Percentiles rank a stretch among this genome's conserved stretches.
Evolutionary conservation across 1,284 basidiomycete genomes (phyloP).

Genomic region (Macrocystidia cucumis): DNA sequence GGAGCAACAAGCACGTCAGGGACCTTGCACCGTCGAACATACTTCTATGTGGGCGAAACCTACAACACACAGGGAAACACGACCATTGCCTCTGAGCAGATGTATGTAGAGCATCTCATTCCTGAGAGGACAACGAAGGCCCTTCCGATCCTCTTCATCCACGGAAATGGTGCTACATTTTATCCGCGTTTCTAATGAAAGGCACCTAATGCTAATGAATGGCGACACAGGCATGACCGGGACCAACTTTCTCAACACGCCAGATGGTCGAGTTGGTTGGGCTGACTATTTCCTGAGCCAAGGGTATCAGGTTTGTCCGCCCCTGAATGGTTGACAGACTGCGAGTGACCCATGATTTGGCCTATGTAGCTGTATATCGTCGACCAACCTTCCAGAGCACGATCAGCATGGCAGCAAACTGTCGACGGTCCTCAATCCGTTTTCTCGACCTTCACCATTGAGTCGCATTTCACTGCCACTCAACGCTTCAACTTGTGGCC

Average conservation of each 20-base stretch:
- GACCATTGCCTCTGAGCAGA: slow-evolving; percentile 28
- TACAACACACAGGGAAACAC: slow-evolving; percentile 25
- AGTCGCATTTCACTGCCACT: slow-evolving; percentile 37
- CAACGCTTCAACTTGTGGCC: slow-evolving; percentile 34
- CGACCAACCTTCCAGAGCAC: slow-evolving; percentile 41
- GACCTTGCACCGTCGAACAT: slow-evolving; percentile 32
- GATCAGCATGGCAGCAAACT: slow-evolving; percentile 36
- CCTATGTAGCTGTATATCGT: slow-evolving; percentile 36
- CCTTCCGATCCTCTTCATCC: slow-evolving; percentile 36
- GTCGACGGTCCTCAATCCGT: slow-evolving; percentile 28
- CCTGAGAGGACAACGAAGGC: slow-evolving; percentile 27
- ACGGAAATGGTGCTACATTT: slow-evolving; percentile 27
- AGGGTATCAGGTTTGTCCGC: slow-evolving; percentile 32
- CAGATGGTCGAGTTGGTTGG: slow-evolving; percentile 41
- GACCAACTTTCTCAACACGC: slow-evolving; percentile 39
- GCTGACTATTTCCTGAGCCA: slow-evolving; percentile 38
- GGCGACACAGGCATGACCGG: slow-evolving; percentile 35
- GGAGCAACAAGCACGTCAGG: slow-evolving; percentile 7
- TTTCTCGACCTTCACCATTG: slow-evolving; percentile 23
- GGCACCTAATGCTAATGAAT: background rate
- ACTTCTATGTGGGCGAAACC: slow-evolving; percentile 36
- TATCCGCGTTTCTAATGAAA: background rate
- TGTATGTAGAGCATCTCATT: slow-evolving; percentile 40
- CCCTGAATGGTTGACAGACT: background rate
- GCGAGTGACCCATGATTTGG: background rate